phyloP scores from a whole-genome alignment of 352 stramenopile species.

The Elongisporangium undulatum region DNA sequence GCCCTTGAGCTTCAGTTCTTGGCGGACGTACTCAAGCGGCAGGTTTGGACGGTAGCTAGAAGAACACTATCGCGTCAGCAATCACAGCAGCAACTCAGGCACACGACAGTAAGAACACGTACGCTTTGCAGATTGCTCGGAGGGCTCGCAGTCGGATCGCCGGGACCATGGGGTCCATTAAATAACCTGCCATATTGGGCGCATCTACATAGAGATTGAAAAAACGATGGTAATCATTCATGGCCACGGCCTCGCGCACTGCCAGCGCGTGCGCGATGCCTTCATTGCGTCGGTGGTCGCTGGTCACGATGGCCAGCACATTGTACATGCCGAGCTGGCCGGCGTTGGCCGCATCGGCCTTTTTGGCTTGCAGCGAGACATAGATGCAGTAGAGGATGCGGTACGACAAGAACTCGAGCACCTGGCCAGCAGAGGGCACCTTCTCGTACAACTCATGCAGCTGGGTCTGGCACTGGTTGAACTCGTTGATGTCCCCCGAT shows the following conservation, averaged over 20 bases:
- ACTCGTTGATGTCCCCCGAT: conserved; percentile 94
- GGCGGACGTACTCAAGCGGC: conserved; percentile 62
- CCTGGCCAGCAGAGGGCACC: conserved; percentile 51
- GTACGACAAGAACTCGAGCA: conserved; percentile 85
- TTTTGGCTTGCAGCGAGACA: conserved; percentile 85
- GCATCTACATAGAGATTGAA: conserved; percentile 84
- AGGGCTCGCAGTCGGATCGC: conserved; percentile 78
- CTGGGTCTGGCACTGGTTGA: conserved; percentile 94
- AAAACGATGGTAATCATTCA: conserved; percentile 88
- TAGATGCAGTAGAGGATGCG: conserved; percentile 90
- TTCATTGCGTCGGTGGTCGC: conserved; percentile 42
- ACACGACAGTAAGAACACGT: conserved; percentile 18
- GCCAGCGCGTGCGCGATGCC: conserved; percentile 65
- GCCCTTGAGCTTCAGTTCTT: conserved; percentile 71
- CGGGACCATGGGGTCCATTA: conserved; percentile 86
- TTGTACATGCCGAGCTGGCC: conserved; percentile 85
- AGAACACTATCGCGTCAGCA: conserved; percentile 9
- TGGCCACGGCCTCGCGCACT: conserved; percentile 75
- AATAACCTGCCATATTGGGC: conserved; percentile 88
- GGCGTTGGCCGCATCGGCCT: conserved; percentile 69
- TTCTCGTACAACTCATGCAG: conserved; percentile 87
- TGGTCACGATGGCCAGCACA: conserved; percentile 57
- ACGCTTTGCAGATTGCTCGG: conserved; percentile 87
- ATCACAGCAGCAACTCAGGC: background rate
- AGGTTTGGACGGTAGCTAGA: conserved; percentile 74